These are phyloP conservation scores for Citrus reticulata DNA, from an alignment of 345 rosid species.

Conservation along the genomic window DNA sequence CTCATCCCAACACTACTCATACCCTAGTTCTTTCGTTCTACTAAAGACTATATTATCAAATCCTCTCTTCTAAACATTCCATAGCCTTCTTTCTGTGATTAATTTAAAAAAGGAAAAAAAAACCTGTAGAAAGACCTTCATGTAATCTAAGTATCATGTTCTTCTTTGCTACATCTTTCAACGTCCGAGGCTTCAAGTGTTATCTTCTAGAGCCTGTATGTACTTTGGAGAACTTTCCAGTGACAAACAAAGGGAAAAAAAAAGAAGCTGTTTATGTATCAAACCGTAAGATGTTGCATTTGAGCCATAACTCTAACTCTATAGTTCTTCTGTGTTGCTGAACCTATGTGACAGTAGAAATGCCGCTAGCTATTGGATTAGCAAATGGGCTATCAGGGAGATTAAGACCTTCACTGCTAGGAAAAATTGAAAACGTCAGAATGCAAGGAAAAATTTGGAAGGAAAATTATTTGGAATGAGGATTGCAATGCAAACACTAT, in stretches of 20 bases:
- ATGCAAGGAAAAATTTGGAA: neutral
- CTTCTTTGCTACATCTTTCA: slow-evolving; percentile 22
- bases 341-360: slow-evolving; percentile 28
- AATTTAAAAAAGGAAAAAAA: slow-evolving; percentile 12
- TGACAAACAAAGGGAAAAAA: neutral
- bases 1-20: slow-evolving; percentile 11
- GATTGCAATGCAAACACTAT: neutral
- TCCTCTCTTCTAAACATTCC: slow-evolving; percentile 12
- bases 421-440: neutral
- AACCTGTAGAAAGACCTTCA: slow-evolving; percentile 24
- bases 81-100: slow-evolving; percentile 26
- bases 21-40: slow-evolving; percentile 13
- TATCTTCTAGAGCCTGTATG: slow-evolving; percentile 24
- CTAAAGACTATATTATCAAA: slow-evolving; percentile 18
- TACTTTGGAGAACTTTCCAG: slow-evolving; percentile 22
- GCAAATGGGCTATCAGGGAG: slow-evolving; percentile 59
- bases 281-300: slow-evolving; percentile 24
- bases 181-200: slow-evolving; percentile 6
- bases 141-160: slow-evolving; percentile 26
- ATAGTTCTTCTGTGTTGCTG: slow-evolving; percentile 26
- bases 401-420: slow-evolving; percentile 41
- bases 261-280: slow-evolving; percentile 16
- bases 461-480: neutral
- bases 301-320: slow-evolving; percentile 23
- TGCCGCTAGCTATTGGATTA: slow-evolving; percentile 31